phyloP scores from a whole-genome alignment of 2,329 filamentous ascomycete species.

The Ampelomyces quisqualis region DNA sequence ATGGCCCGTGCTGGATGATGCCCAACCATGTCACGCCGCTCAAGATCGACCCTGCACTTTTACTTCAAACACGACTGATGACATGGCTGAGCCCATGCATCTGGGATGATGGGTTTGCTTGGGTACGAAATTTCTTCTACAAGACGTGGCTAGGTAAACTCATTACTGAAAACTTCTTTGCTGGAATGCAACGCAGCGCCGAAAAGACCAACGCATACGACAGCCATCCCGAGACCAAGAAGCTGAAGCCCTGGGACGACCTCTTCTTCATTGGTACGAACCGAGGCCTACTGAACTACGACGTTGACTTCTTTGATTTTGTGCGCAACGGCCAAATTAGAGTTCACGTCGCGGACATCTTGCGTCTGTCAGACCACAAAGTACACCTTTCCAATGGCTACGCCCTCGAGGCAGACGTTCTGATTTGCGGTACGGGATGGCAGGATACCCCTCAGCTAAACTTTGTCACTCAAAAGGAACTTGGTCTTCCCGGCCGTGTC shows the following conservation, averaged over 20 bases:
- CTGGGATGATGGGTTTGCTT: slow-evolving; percentile 67
- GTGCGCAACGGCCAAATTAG: slow-evolving; percentile 55
- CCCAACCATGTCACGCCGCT: slow-evolving; percentile 64
- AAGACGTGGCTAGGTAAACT: slow-evolving; percentile 57
- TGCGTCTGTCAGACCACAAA: slow-evolving; percentile 47
- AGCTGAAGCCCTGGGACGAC: slow-evolving; percentile 46
- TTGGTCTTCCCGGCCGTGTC: slow-evolving; percentile 28
- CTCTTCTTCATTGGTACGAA: slow-evolving; percentile 57
- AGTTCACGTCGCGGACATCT: slow-evolving; percentile 59
- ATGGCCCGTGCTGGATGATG: slow-evolving; percentile 61
- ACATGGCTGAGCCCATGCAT: slow-evolving; percentile 75
- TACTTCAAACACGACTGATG: slow-evolving; percentile 64
- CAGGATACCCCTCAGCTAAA: slow-evolving; percentile 54
- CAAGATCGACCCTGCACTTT: slow-evolving; percentile 65
- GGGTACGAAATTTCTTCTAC: slow-evolving; percentile 58
- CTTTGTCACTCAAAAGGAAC: slow-evolving; percentile 44
- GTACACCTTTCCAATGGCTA: slow-evolving; percentile 54
- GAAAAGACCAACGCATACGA: slow-evolving; percentile 51
- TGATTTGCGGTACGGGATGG: slow-evolving; percentile 62
- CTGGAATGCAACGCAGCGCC: slow-evolving; percentile 55
- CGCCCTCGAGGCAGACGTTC: slow-evolving; percentile 49
- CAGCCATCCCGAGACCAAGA: slow-evolving; percentile 42
- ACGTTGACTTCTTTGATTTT: slow-evolving; percentile 57
- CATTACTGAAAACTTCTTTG: slow-evolving; percentile 59
- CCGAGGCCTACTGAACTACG: slow-evolving; percentile 62